Evolutionary conservation across 176 grass and related monocot genomes (phyloP), one percentile per base, ranked within the genome.

Genomic region (Zea mays): DNA sequence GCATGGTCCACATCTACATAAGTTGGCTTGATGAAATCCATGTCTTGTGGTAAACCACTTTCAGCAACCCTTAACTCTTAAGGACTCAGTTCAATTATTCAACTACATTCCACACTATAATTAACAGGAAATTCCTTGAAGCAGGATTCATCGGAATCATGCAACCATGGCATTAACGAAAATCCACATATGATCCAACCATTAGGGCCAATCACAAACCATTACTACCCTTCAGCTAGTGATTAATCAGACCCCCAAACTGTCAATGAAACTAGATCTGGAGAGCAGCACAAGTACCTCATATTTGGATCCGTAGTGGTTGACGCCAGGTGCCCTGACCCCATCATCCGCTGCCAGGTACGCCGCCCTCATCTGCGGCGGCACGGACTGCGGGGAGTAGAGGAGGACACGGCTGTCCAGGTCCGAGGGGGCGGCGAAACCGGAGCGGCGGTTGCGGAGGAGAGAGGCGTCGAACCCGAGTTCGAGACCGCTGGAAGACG

Each of bases 391-490:
- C 45, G 89, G 60, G 12, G 89, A 91, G 72, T 72, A 80, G 62
- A 85, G 14, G 39, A 84, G 77, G 67, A 63, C 60, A 55, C 82
- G 85, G 61, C 47, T 75, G 5, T 85, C 85, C 14, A 84, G 68
- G n/a, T 85, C 77, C 11, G 85, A 13, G 62, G 8, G 37, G 6
- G 69, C 67, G 62, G 78, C 75, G 73, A 77, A 69, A 38, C 61
- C 73, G 52, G 77, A 16, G 77, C 85, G 89, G 81, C 73, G 81
- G 85, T 73, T 81, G 73, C 89, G 89, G 81, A 88, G 89, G 73
- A 87, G 89, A 0, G 85, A 91, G 52, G 67, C 54, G 56, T 87
- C 82, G 62, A 87, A 62, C 5, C 69, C 85, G 54, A 87, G 85
- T 41, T 86, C 79, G 46, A 84, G 61, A 20, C 84, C 88, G 21